Evolutionary conservation across 352 stramenopile genomes (phyloP), one percentile per base, ranked within the genome.

Genomic region (Phytopythium vexans): DNA sequence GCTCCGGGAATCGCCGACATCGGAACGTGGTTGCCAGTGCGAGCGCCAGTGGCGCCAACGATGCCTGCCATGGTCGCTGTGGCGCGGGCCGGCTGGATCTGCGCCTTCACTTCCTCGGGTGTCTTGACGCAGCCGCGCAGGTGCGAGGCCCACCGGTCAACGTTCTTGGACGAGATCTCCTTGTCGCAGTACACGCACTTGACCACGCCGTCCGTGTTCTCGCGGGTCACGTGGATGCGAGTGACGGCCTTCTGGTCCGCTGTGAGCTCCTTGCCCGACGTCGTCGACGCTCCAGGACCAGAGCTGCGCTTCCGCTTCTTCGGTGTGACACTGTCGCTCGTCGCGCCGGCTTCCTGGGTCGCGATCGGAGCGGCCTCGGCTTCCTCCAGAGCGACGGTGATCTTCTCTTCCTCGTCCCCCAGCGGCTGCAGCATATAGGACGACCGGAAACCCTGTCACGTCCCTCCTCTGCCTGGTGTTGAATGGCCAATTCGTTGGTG

Each of bases 101-200:
- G 76, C 34, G 54, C 53, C 65, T 93, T 93, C 6, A 93, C 51
- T 31, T 90, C 80, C 32, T 90, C 82, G 3, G 80, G 80, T 9
- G 82, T 88, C 63, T 90, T 89, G 49, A 74, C 45, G 57, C 82
- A 93, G 12, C 80, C 78, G 21, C 82, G 82, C 54, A 93, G 49
- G 50, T 93, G 82, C 34, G 82, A 93, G 10, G 77, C 82, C 82
- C 82, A 93, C 14, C 82, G 82, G 49, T 93, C 82, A 1, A 93
- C 73, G 56, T 93, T 93, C 56, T 85, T 86, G 40, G 76, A 88
- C 45, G 82, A 70, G 60, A 93, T 93, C 60, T 93, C 82, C 60
- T 93, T 93, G 42, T 87, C 77, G 61, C 82, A 93, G 65, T 88
- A 89, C 62, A 66, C 77, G 64, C 82, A 93, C 66, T 88, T 93